These are phyloP conservation scores for Trichoderma afroharzianum DNA, from an alignment of 2,329 filamentous ascomycete species.

Conservation along the genomic window DNA sequence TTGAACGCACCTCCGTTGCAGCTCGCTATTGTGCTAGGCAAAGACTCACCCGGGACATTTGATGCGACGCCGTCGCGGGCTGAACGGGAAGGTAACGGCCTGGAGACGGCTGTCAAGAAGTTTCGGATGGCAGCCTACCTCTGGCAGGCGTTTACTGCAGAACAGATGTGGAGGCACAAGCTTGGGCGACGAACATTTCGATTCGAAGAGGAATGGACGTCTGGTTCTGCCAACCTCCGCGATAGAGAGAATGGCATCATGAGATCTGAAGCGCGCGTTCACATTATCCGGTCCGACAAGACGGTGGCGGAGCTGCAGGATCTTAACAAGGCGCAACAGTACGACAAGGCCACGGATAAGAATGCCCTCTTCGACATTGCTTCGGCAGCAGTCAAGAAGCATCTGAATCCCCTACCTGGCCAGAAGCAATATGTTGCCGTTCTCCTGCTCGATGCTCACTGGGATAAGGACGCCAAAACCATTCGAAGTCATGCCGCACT, in stretches of 20 bases:
- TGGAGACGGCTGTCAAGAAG: slow-evolving; percentile 80
- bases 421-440: slow-evolving; percentile 88
- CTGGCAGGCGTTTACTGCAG: slow-evolving; percentile 95
- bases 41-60: slow-evolving; percentile 81
- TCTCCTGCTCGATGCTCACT: slow-evolving; percentile 82
- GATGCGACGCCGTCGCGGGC: slow-evolving; percentile 74
- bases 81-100: slow-evolving; percentile 74
- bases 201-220: slow-evolving; percentile 93
- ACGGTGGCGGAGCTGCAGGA: slow-evolving; percentile 81
- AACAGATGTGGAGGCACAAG: slow-evolving; percentile 90
- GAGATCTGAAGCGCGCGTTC: slow-evolving; percentile 87
- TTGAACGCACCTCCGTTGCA: slow-evolving; percentile 79
- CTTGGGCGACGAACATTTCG: slow-evolving; percentile 82
- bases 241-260: slow-evolving; percentile 69
- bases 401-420: slow-evolving; percentile 71
- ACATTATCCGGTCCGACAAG: slow-evolving; percentile 77
- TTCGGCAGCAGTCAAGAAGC: slow-evolving; percentile 68
- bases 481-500: slow-evolving; percentile 80
- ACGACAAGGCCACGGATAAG: slow-evolving; percentile 63
- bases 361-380: slow-evolving; percentile 75
- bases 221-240: slow-evolving; percentile 71
- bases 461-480: slow-evolving; percentile 68
- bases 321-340: slow-evolving; percentile 74
- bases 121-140: slow-evolving; percentile 94
- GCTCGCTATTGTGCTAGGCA: slow-evolving; percentile 80